These are phyloP conservation scores for Diatrype stigma DNA, from an alignment of 2,329 filamentous ascomycete species.

Conservation along the genomic window DNA sequence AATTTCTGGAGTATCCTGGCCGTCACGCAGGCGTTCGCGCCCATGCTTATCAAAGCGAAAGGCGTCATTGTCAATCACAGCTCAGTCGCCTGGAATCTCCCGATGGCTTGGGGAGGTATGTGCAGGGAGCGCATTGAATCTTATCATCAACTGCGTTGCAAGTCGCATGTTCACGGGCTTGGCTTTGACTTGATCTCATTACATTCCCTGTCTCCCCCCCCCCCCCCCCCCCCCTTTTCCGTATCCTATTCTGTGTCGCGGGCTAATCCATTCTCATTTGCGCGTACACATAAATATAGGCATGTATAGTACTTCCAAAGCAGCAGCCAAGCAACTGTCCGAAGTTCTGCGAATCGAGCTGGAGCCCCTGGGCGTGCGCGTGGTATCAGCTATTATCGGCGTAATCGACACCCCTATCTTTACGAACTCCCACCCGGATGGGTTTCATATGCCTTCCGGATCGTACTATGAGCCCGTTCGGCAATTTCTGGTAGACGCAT, in stretches of 20 bases:
- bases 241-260: not conserved
- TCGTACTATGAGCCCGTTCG: constrained; percentile 1
- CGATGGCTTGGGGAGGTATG: constrained; percentile 13
- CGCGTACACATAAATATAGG: not conserved
- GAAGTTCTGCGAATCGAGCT: constrained; percentile 16
- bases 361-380: constrained; percentile 12
- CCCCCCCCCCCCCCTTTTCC: not conserved
- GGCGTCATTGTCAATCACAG: constrained; percentile 22
- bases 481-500: not conserved
- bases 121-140: no score
- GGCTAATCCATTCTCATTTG: no score
- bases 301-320: constrained; percentile 6
- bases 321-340: constrained; percentile 4
- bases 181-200: not conserved
- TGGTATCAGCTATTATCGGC: constrained; percentile 16
- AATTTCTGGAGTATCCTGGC: constrained; percentile 36
- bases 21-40: constrained; percentile 33
- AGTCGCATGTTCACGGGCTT: no score
- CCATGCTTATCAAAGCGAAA: constrained; percentile 22
- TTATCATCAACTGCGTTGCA: no score
- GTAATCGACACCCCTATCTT: not conserved
- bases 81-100: constrained; percentile 6
- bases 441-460: not conserved
- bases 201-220: not conserved
- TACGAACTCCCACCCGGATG: not conserved